phyloP scores from a whole-genome alignment of 164 flowering plant genomes.

The Dillenia turbinata region DNA sequence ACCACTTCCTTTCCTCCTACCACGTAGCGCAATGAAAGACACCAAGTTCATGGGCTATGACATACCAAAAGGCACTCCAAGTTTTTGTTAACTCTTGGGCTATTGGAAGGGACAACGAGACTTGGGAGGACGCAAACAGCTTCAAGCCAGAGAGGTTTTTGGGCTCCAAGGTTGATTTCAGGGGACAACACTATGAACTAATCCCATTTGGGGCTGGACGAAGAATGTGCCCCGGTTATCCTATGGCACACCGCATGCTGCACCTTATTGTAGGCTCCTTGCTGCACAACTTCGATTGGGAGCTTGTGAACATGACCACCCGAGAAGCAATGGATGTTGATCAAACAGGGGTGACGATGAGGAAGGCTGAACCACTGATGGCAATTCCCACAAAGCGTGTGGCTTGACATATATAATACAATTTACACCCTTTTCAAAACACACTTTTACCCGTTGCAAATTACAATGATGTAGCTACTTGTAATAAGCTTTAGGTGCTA shows the following conservation, averaged over 20 bases:
- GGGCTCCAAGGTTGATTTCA: slow-evolving; percentile 27
- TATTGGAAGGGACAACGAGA: slow-evolving; percentile 41
- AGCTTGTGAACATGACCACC: background rate
- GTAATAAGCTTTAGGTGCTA: too few relatives aligned
- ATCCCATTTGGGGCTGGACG: slow-evolving; percentile 46
- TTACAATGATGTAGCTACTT: too few relatives aligned
- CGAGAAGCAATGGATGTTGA: slow-evolving; percentile 1
- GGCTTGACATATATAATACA: too few relatives aligned
- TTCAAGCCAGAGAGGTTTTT: slow-evolving; percentile 53
- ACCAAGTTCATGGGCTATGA: slow-evolving; percentile 27
- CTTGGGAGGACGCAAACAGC: slow-evolving; percentile 33
- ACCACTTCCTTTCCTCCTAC: slow-evolving; percentile 44
- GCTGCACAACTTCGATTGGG: slow-evolving; percentile 16
- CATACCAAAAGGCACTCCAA: slow-evolving; percentile 42
- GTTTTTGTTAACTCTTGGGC: slow-evolving; percentile 53
- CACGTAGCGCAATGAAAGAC: slow-evolving; percentile 36
- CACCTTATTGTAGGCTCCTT: slow-evolving; percentile 6
- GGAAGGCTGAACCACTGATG: slow-evolving; percentile 3
- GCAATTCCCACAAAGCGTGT: slow-evolving; percentile 8
- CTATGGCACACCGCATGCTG: slow-evolving; percentile 7
- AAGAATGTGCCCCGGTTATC: slow-evolving; percentile 29
- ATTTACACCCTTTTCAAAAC: too few relatives aligned
- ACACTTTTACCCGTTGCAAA: too few relatives aligned
- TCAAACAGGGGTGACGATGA: background rate
- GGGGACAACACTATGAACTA: slow-evolving; percentile 34